Base-by-base conservation (phyloP, 495 filamentous ascomycete species). In the Pseudotulostoma volvatum region DNA sequence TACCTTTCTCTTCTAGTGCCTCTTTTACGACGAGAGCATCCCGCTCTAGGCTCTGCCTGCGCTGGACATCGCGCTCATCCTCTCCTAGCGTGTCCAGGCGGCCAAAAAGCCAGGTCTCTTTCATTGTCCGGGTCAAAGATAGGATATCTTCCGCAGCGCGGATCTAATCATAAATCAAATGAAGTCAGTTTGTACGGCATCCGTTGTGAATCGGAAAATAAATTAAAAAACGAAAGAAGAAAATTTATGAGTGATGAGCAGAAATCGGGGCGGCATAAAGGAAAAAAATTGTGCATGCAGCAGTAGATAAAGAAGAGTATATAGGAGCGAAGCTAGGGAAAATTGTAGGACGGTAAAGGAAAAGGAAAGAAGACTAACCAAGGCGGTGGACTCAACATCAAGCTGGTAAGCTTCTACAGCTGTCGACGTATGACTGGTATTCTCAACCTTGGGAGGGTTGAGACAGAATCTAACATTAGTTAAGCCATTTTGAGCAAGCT, bases 71-170 rank as follows among this genome's bases (percentile, higher is more conserved):
- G 25, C 56, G 52, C 33, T 63, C 55, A 31, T 63, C 52, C 47
- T 67, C 65, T 14, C 70, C 71, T 7, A 81, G 51, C 0, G 76
- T 78, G 16, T 80, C 59, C n/a, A 83, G 60, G 42, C 76, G 69
- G 11, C 79, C 79, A 47, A 79, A 81, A 17, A 82, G 59, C 79
- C 79, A 84, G n/a, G 71, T 64, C 47, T 84, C 79, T 54, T 83
- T 80, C 60, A 84, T 59, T 4, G 63, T 57, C 9, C 78, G 67
- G 21, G 70, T 78, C 9, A 84, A 49, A 8, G 66, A 60, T 28
- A 80, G 60, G 15, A 79, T 52, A 37, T 84, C 77, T 54, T 84
- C 79, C 7, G 71, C 71, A 9, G 74, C 67, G 33, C 73, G 72
- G 47, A 79, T 64, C 77, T 80, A 28, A 28, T 36, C 25, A 36